Percentiles rank a stretch among this genome's conserved stretches.
phyloP scores from a whole-genome alignment of 345 rosid genomes.

The Abelmoschus esculentus region DNA sequence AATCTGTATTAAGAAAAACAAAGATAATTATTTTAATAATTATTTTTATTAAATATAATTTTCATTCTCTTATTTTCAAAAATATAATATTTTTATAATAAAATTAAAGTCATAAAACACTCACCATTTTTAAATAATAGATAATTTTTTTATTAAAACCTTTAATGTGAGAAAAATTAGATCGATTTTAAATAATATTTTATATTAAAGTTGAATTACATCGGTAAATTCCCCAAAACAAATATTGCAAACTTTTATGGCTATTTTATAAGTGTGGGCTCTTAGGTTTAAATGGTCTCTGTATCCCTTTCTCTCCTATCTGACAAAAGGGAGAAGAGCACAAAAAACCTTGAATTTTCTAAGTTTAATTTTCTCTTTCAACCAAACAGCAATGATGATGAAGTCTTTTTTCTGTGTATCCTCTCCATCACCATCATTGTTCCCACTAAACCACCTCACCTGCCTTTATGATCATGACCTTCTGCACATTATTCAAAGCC shows the following conservation, averaged over 20 bases:
- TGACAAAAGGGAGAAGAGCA: conserved; percentile 7
- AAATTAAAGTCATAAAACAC: no score
- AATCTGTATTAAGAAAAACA: no score
- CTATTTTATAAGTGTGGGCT: neutral
- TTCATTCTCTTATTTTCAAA: no score
- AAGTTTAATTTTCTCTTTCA: conserved; percentile 12
- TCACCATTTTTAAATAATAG: no score
- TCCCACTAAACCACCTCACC: conserved; percentile 14
- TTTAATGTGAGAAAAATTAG: no score
- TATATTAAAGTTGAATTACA: no score
- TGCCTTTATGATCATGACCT: neutral
- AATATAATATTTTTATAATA: no score
- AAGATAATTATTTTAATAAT: no score
- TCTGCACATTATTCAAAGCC: conserved; percentile 1
- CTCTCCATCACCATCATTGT: conserved; percentile 28
- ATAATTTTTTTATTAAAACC: no score
- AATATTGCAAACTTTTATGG: neutral
- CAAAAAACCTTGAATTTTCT: conserved; percentile 2
- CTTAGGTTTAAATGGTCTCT: neutral
- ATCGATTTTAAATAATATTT: no score
- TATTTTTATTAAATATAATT: no score
- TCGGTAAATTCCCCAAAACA: no score
- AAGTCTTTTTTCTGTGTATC: conserved; percentile 15
- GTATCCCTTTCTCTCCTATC: conserved; percentile 3
- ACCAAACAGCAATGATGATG: conserved; percentile 30